phyloP scores from a whole-genome alignment of 768 basidiomycete species.

The Lanmaoa rubissima region DNA sequence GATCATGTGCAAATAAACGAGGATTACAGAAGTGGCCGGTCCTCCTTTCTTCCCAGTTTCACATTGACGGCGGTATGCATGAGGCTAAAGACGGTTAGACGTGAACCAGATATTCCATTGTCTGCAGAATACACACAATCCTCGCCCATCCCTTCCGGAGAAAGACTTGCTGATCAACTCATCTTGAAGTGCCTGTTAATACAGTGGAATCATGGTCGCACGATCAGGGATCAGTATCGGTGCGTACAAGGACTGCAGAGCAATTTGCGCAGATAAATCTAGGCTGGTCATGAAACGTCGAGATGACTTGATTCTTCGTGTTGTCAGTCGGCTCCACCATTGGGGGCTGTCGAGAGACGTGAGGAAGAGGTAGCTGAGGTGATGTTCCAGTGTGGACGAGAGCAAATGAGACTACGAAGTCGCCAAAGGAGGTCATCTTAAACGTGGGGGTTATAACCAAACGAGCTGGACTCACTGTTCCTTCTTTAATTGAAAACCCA shows the following conservation, averaged over 20 bases:
- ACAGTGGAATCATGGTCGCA: not conserved
- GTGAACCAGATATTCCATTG: not conserved
- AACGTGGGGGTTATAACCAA: not conserved
- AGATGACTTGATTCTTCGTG: slow-evolving; percentile 55
- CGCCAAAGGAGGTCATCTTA: slow-evolving; percentile 23
- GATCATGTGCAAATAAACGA: slow-evolving; percentile 1
- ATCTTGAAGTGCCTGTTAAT: slow-evolving; percentile 68
- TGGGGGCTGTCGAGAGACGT: not conserved
- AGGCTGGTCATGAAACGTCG: slow-evolving; percentile 64
- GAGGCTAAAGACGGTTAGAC: slow-evolving; percentile 42
- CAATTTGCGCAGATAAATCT: slow-evolving; percentile 68
- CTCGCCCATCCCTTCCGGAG: slow-evolving; percentile 78
- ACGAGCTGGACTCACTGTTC: slow-evolving; percentile 8
- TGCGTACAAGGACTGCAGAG: slow-evolving; percentile 64
- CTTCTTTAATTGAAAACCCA: not conserved
- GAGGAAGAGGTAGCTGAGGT: not conserved
- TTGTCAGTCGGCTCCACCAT: slow-evolving; percentile 37
- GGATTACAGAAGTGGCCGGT: slow-evolving; percentile 65
- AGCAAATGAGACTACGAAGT: slow-evolving; percentile 19
- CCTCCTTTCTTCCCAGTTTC: slow-evolving; percentile 70
- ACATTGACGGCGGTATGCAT: slow-evolving; percentile 79
- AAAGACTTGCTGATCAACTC: slow-evolving; percentile 85
- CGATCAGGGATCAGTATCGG: not conserved
- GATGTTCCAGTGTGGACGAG: slow-evolving; percentile 3
- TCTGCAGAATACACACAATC: slow-evolving; percentile 54